Evolutionary conservation across 495 filamentous ascomycete genomes (phyloP).

Genomic region (Amorphotheca resinae): DNA sequence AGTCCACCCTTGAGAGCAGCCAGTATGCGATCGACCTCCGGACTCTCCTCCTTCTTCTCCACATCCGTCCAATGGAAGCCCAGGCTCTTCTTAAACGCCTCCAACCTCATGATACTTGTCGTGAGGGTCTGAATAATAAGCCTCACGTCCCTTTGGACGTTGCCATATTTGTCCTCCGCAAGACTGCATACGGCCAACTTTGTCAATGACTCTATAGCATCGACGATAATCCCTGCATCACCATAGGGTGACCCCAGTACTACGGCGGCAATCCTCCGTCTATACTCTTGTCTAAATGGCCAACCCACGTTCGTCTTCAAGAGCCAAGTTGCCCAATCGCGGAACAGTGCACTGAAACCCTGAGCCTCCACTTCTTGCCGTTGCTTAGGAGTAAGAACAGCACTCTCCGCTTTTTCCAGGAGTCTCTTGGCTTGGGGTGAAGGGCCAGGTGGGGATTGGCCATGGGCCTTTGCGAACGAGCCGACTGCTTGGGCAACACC

Average conservation of each 20-base stretch:
- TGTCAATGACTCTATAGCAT: constrained; percentile 58
- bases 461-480: constrained; percentile 43
- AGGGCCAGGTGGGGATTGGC: constrained; percentile 34
- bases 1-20: constrained; percentile 47
- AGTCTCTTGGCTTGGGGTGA: constrained; percentile 13
- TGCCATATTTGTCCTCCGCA: constrained; percentile 74
- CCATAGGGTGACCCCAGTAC: constrained; percentile 60
- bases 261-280: constrained; percentile 42
- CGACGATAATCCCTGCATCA: constrained; percentile 48
- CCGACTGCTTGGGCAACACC: constrained; percentile 41
- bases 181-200: constrained; percentile 59
- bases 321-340: constrained; percentile 25
- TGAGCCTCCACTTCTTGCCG: constrained; percentile 30
- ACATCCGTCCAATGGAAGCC: constrained; percentile 77
- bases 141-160: constrained; percentile 68
- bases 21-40: constrained; percentile 52
- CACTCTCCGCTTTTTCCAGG: constrained; percentile 24
- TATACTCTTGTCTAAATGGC: constrained; percentile 59
- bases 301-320: constrained; percentile 47
- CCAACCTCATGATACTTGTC: constrained; percentile 50
- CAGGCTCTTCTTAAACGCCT: constrained; percentile 48
- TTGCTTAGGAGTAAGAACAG: constrained; percentile 33
- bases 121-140: constrained; percentile 60
- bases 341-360: constrained; percentile 26
- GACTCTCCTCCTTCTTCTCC: constrained; percentile 28